These are phyloP conservation scores for Lipomyces sp. DNA, from an alignment of 805 yeast genomes.

Conservation along the genomic window DNA sequence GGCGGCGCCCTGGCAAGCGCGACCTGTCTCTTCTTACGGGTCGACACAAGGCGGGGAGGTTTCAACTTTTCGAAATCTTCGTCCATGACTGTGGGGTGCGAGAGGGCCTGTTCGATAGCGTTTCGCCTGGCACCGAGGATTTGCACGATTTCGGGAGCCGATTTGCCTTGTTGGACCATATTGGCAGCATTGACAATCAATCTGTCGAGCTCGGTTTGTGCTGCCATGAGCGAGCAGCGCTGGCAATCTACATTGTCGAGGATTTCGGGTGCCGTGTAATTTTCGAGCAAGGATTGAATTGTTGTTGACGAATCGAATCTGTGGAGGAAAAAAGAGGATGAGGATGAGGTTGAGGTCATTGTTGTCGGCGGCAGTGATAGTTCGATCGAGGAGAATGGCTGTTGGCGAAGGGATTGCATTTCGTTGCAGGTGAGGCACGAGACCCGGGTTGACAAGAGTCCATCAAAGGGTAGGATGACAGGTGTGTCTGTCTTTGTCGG, in stretches of 20 bases:
- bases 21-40: conserved; percentile 81
- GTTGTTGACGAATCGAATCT: conserved; percentile 17
- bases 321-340: conserved; percentile 11
- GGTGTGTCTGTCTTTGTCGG: not conserved
- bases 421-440: conserved; percentile 93
- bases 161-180: not conserved
- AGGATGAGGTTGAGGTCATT: not conserved
- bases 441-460: conserved; percentile 82
- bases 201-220: conserved; percentile 42
- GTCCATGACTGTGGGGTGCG: conserved; percentile 74
- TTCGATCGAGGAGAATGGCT: conserved; percentile 59
- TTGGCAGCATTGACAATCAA: conserved; percentile 23
- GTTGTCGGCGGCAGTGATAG: conserved; percentile 32
- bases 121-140: conserved; percentile 54
- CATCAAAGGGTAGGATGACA: conserved; percentile 72
- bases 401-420: conserved; percentile 86
- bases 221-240: conserved; percentile 71
- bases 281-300: conserved; percentile 49
- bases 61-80: conserved; percentile 74
- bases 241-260: conserved; percentile 95
- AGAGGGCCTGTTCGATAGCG: conserved; percentile 58
- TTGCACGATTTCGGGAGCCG: conserved; percentile 16
- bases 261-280: conserved; percentile 79
- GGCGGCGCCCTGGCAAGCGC: conserved; percentile 82
- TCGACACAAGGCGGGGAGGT: conserved; percentile 60